Base-by-base conservation (phyloP, 1,284 basidiomycete genomes). In the Wallemia mellicola region DNA sequence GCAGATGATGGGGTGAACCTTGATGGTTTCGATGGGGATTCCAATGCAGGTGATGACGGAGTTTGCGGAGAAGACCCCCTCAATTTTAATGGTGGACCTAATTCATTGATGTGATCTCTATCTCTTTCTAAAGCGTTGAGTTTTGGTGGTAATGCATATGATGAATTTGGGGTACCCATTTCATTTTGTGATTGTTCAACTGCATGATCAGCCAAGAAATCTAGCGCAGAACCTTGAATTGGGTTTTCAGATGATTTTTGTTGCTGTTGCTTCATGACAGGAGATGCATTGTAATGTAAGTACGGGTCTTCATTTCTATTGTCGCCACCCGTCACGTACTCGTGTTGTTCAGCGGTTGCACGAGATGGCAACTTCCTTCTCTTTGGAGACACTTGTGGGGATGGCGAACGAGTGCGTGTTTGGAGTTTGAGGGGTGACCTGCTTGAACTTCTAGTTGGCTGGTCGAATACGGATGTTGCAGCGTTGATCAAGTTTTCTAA, bases 401-500 rank as follows among this genome's bases (percentile, higher is more conserved):
- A 48, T 48, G 38, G 38, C 5, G 38, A 48, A n/a, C 5, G 22
- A 11, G 38, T 11, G 38, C 5, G 22, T 15, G 38, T 11, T 48
- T n/a, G 9, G 5, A n/a, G n/a, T n/a, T 48, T 48, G 38, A n/a
- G 14, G 5, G 38, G 38, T n/a, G 38, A 48, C 19, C n/a, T 48
- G 38, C 14, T 15, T n/a, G 63, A 62, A 14, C 63, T 63, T 26
- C 61, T 62, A 9, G 62, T 63, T 22, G 60, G 60, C 2, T 48
- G 59, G 22, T n/a, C 54, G 1, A 58, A 28, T 1, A 27, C 58
- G 22, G 63, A 62, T 55, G 28, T 30, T 19, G 63, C 64, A 25
- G 61, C 60, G 1, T 59, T 59, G 60, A 64, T 61, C 22, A 62
- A 61, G 14, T 60, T 64, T 58, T 64, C 63, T 54, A 62, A 61